Base-by-base conservation (phyloP, 768 basidiomycete genomes). In the Termitomyces sp. region DNA sequence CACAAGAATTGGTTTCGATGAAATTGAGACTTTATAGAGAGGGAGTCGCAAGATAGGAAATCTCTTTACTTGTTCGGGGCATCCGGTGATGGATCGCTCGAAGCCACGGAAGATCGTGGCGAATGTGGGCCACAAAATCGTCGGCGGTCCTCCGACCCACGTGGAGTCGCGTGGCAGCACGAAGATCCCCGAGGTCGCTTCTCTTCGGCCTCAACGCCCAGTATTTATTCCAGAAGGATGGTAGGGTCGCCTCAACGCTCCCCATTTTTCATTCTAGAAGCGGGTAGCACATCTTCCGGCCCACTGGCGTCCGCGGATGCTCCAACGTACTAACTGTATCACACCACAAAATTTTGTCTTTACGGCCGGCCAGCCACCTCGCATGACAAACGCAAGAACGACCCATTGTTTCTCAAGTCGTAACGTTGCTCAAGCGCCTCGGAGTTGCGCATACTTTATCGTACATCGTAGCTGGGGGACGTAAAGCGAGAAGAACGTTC, bases 21-120 rank as follows among this genome's bases (percentile, higher is more conserved):
- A 50, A 34, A 60, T 53, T 56, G 46, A 12, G 59, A 49, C 46
- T 60, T 60, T 60, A 57, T 57, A 57, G 32, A 47, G 53, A 55
- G 23, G 27, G 21, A 35, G 43, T 40, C 48, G 35, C 43, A 58
- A 52, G 49, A 38, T n/a, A 54, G 60, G 60, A 62, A 62, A 38
- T 55, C 35, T 27, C 23, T 3, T 40, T 59, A 41, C 61, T 46
- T 21, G 27, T 52, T 59, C 29, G 40, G 58, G 59, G n/a, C 0
- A 29, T 38, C 49, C 23, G 34, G 49, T 50, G 49, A 50, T 50
- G 49, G 49, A 50, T 50, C 49, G 49, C 35, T 51, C 23, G 49
- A 38, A 27, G 35, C 45, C 21, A 29, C 40, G 37, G n/a, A 34
- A 53, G 51, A 59, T 56, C 50, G 50, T 54, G 52, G 52, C 45